Evolutionary conservation across 2,329 filamentous ascomycete species (phyloP), one percentile per base, ranked within the genome.

Genomic region (Fonsecaea erecta): DNA sequence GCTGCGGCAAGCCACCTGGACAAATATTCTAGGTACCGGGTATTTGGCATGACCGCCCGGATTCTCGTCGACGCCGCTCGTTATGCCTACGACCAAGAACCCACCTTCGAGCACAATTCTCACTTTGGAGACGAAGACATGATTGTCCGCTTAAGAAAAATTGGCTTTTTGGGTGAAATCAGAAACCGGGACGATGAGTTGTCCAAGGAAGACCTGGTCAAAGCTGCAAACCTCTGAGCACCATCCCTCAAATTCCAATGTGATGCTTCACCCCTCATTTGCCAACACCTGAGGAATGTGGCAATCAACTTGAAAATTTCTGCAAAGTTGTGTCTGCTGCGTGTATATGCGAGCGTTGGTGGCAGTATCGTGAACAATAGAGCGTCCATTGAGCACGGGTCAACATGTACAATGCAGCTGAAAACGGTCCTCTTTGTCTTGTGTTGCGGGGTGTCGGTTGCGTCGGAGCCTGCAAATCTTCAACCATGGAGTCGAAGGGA

Each of bases 41-140:
- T 98, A 3, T 97, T 93, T 85, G 94, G 94, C 16, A 94, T 98
- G 92, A 98, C 94, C 60, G 94, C 92, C 2, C 83, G 92, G 59
- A 94, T 98, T 61, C 77, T 97, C 61, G 91, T 97, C 4, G 94
- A 98, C 78, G 90, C 90, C 3, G 93, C 94, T 35, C 83, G 91
- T 68, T 84, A 96, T 18, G 94, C 93, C 21, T 98, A 95, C 75
- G 89, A 80, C 1, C 85, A 90, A 78, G 87, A 91, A 74, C 94
- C 94, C 3, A 90, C 92, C 75, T 96, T 97, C 76, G 92, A 96
- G 80, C 86, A 86, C 73, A 86, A 87, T 67, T 81, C 80, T 61
- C 83, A 86, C 75, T 84, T 87, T 72, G 87, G 87, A 0, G 88
- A 90, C 70, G 88, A 90, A 74, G 83, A 84, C 37, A 85, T 90